phyloP scores from a whole-genome alignment of 352 stramenopile species.

The Paralagenidium karlingii region DNA sequence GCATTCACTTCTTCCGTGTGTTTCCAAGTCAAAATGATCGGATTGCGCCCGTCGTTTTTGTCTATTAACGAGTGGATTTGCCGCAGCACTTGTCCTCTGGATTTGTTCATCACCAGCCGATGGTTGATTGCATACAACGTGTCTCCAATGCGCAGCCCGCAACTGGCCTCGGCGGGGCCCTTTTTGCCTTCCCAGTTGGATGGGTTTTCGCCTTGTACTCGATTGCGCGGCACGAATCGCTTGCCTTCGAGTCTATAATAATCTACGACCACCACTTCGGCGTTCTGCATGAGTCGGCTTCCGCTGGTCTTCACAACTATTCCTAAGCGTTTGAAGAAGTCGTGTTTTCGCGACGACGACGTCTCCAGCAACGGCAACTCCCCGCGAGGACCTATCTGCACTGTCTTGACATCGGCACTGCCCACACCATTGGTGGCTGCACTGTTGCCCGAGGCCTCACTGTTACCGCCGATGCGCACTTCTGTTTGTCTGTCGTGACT shows the following conservation, averaged over 20 bases:
- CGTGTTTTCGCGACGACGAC: slow-evolving; percentile 25
- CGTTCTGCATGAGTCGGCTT: slow-evolving; percentile 77
- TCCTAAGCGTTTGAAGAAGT: slow-evolving; percentile 70
- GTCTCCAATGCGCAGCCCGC: slow-evolving; percentile 59
- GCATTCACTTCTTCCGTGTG: slow-evolving; percentile 66
- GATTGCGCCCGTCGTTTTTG: slow-evolving; percentile 47
- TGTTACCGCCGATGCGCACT: no score
- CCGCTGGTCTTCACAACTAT: slow-evolving; percentile 74
- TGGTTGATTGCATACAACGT: slow-evolving; percentile 81
- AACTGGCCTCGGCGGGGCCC: slow-evolving; percentile 56
- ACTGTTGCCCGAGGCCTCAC: no score
- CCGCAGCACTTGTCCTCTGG: slow-evolving; percentile 66
- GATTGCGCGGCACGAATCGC: slow-evolving; percentile 59
- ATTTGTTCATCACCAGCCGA: slow-evolving; percentile 80
- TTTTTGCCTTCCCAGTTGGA: slow-evolving; percentile 62
- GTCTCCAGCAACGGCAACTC: slow-evolving; percentile 59
- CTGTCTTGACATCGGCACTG: slow-evolving; percentile 23
- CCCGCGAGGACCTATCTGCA: slow-evolving; percentile 52
- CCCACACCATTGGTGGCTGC: slow-evolving; percentile 14
- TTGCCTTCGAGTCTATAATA: slow-evolving; percentile 71
- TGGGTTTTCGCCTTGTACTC: slow-evolving; percentile 38
- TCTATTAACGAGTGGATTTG: slow-evolving; percentile 66
- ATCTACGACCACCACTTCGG: slow-evolving; percentile 66
- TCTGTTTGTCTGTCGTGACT: slow-evolving; percentile 81
- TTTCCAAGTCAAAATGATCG: slow-evolving; percentile 71